These are phyloP conservation scores for Strobilomyces echinocephalus DNA, from an alignment of 768 basidiomycete species.

Conservation along the genomic window DNA sequence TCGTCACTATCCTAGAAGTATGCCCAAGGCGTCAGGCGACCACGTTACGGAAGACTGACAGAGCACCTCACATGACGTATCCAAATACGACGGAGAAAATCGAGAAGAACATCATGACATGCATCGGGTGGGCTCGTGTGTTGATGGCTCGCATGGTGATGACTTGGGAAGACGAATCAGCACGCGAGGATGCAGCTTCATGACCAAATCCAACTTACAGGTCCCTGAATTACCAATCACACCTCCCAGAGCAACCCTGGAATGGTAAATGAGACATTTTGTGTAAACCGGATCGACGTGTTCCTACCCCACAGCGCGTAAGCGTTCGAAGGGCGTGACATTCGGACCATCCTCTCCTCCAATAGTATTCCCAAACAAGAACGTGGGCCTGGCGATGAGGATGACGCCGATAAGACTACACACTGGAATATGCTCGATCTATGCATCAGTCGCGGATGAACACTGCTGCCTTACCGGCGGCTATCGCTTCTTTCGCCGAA, in stretches of 20 bases:
- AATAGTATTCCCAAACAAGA: constrained; percentile 53
- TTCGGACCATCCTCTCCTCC: neutral
- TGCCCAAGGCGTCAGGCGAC: neutral
- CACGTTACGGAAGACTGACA: neutral
- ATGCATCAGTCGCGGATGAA: neutral
- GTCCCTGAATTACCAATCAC: constrained; percentile 64
- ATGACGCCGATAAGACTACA: constrained; percentile 72
- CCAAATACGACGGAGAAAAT: constrained; percentile 41
- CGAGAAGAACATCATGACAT: constrained; percentile 66
- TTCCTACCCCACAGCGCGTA: constrained; percentile 56
- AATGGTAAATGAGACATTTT: neutral
- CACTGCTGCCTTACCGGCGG: constrained; percentile 36
- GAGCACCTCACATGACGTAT: constrained; percentile 5
- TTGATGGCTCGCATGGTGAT: constrained; percentile 64
- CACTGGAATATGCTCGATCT: constrained; percentile 30
- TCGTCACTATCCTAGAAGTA: constrained; percentile 9
- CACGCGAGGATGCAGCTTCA: neutral
- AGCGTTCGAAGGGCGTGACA: constrained; percentile 33
- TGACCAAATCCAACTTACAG: constrained; percentile 42
- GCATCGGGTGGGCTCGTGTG: constrained; percentile 68
- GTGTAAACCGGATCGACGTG: neutral
- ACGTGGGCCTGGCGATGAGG: constrained; percentile 73
- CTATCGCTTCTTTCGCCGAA: constrained; percentile 50
- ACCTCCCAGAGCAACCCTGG: constrained; percentile 59
- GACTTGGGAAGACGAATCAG: constrained; percentile 28